phyloP scores from a whole-genome alignment of 2,329 filamentous ascomycete genomes.

The Monosporascus sp. region DNA sequence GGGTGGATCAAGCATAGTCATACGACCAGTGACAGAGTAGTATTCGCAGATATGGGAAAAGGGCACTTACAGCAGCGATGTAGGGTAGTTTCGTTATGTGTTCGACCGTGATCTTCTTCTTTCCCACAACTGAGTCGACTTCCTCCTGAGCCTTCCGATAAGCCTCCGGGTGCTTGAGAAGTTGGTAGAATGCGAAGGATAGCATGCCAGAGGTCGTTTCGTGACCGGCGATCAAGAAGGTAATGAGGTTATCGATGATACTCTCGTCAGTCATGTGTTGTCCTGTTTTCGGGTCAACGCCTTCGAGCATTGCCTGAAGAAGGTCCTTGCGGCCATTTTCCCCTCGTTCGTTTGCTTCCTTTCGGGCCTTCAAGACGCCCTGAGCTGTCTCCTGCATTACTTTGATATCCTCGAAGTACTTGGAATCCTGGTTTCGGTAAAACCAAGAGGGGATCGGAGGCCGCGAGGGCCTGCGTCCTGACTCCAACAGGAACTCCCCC shows the following conservation, averaged over 20 bases:
- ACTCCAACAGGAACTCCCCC: slow-evolving; percentile 57
- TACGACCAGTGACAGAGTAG: too few relatives aligned
- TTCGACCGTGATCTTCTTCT: slow-evolving; percentile 50
- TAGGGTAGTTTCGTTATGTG: slow-evolving; percentile 63
- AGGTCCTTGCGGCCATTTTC: slow-evolving; percentile 54
- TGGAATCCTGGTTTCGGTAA: slow-evolving; percentile 41
- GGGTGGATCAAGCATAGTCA: neutral
- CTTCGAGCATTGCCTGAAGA: slow-evolving; percentile 64
- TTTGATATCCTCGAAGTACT: slow-evolving; percentile 51
- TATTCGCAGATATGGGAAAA: neutral
- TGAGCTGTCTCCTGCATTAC: slow-evolving; percentile 50
- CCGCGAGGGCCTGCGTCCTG: slow-evolving; percentile 44
- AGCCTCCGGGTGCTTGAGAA: slow-evolving; percentile 58
- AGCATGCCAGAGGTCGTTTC: slow-evolving; percentile 67
- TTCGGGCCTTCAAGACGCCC: slow-evolving; percentile 57
- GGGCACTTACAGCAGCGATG: slow-evolving; percentile 46
- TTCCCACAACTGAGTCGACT: slow-evolving; percentile 61
- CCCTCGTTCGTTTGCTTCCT: slow-evolving; percentile 38
- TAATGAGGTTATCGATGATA: slow-evolving; percentile 68
- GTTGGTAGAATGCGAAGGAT: slow-evolving; percentile 60
- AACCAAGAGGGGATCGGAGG: slow-evolving; percentile 45
- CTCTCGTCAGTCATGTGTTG: slow-evolving; percentile 57
- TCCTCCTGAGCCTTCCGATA: slow-evolving; percentile 61
- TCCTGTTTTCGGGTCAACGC: slow-evolving; percentile 63
- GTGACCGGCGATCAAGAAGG: slow-evolving; percentile 66